Evolutionary conservation across 768 basidiomycete species (phyloP), one percentile per base, ranked within the genome.

Genomic region (Austroboletus eburneus): DNA sequence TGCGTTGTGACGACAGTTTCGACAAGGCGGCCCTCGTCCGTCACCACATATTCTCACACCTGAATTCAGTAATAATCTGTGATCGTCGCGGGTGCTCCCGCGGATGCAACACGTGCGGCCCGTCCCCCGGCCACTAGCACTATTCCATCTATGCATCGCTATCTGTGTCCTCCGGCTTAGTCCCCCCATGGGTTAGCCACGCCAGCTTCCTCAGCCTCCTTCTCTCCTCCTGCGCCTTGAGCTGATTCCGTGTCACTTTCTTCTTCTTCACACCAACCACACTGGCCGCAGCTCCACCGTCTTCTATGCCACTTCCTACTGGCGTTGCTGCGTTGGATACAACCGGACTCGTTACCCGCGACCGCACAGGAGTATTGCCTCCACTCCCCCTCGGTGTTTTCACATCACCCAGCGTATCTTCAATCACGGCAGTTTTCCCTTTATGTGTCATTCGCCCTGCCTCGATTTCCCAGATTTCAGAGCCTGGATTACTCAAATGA

Each of bases 381-480:
- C 82, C 81, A 57, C 85, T 88, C 36, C 85, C 84, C 65, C 74
- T 85, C 5, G 80, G 78, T 16, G 82, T 78, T 65, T 80, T 85
- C 50, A 69, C 67, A 62, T 88, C 85, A 44, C 79, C 74, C 62
- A 94, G 85, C 3, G 79, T 79, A 57, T 94, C 92, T 57, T 97
- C 94, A 36, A 92, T 75, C 37, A 92, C 73, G 13, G 89, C 82
- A 4, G 77, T 72, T 69, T 96, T 97, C 59, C 94, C 94, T 72
- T 91, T 83, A 55, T 88, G 88, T 27, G 83, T 83, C 70, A 98
- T 75, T 23, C 78, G 78, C 10, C 94, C 94, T 41, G 67, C 81
- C 41, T 94, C 91, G 57, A 98, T 81, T 60, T 94, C 78, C 94
- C 95, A 98, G 54, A 94, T 93, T 69, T 97, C 93, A 38, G 88